Percentiles rank a stretch among this genome's conserved stretches.
Conservation (phyloP, 179 eudicot genomes). For the Beta corolliflora region DNA sequence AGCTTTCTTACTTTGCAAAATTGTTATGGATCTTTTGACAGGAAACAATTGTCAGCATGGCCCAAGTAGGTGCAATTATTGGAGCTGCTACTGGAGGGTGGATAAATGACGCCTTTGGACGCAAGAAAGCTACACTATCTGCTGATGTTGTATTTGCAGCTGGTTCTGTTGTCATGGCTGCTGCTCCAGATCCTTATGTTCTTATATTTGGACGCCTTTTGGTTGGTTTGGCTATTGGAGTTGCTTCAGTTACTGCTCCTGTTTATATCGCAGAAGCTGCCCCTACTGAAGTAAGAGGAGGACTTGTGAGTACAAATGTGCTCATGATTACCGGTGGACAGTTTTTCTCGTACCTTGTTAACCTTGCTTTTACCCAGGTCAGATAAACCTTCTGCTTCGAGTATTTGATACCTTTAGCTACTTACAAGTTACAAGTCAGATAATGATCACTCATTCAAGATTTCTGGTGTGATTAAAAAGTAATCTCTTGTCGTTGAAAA, state of each 20-base stretch:
- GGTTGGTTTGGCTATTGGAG: constrained; percentile 91
- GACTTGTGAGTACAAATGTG: constrained; percentile 95
- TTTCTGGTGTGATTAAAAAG: neutral
- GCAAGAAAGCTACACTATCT: constrained; percentile 85
- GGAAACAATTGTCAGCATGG: constrained; percentile 99
- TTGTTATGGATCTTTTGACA: constrained; percentile 19
- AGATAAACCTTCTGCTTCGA: constrained; percentile 28
- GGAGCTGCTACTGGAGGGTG: constrained; percentile 95
- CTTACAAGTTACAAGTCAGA: neutral
- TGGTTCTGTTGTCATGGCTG: constrained; percentile 91
- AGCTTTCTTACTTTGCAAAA: neutral
- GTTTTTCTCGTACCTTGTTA: constrained; percentile 95
- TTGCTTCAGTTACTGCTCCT: constrained; percentile 97
- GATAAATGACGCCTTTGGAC: constrained; percentile 84
- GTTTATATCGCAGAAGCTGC: constrained; percentile 94
- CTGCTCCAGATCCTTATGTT: constrained; percentile 90
- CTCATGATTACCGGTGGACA: constrained; percentile 99
- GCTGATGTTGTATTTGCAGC: constrained; percentile 75
- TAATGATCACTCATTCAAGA: neutral
- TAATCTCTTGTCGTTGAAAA: neutral
- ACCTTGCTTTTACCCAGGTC: constrained; percentile 97
- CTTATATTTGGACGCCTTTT: constrained; percentile 84
- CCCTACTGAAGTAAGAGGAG: constrained; percentile 92
- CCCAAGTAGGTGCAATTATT: constrained; percentile 81
- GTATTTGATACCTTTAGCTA: neutral